These are phyloP conservation scores for Aspergillus egyptiacus DNA, from an alignment of 495 filamentous ascomycete species.

Conservation along the genomic window DNA sequence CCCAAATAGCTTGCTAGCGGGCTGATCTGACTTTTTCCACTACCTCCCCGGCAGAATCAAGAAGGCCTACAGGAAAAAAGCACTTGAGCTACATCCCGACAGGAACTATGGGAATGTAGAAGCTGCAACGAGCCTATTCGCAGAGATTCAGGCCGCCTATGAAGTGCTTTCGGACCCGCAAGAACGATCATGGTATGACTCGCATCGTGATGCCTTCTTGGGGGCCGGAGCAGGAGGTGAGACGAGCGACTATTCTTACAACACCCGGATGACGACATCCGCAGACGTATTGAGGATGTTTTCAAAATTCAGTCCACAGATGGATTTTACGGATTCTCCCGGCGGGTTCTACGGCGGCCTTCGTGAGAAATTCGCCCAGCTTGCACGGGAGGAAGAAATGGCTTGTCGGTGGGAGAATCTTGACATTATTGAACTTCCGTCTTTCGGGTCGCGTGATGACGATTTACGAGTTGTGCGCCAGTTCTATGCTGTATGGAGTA, in stretches of 20 bases:
- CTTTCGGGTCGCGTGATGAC: slow-evolving; percentile 68
- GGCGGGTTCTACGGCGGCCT: slow-evolving; percentile 79
- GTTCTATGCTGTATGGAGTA: slow-evolving; percentile 79
- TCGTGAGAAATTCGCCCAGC: slow-evolving; percentile 64
- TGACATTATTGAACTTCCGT: slow-evolving; percentile 59
- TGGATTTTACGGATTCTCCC: slow-evolving; percentile 69
- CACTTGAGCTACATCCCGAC: slow-evolving; percentile 90
- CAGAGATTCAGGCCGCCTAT: slow-evolving; percentile 87
- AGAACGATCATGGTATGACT: slow-evolving; percentile 96
- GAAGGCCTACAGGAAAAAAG: slow-evolving; percentile 84
- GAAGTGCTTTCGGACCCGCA: slow-evolving; percentile 93
- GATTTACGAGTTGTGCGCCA: slow-evolving; percentile 63
- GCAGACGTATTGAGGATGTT: slow-evolving; percentile 70
- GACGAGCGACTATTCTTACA: slow-evolving; percentile 51
- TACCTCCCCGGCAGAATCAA: slow-evolving; percentile 67
- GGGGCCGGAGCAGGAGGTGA: slow-evolving; percentile 43
- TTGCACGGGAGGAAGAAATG: slow-evolving; percentile 74
- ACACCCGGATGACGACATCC: slow-evolving; percentile 65
- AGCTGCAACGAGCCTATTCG: slow-evolving; percentile 75
- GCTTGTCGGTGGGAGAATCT: slow-evolving; percentile 63
- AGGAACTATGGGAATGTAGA: slow-evolving; percentile 86
- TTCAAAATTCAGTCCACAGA: slow-evolving; percentile 65
- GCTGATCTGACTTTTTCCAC: neutral
- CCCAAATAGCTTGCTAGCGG: neutral
- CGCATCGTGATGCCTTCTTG: slow-evolving; percentile 80